phyloP scores from a whole-genome alignment of 192 early-diverging fungal species.

The Chytriomyces sp. region DNA sequence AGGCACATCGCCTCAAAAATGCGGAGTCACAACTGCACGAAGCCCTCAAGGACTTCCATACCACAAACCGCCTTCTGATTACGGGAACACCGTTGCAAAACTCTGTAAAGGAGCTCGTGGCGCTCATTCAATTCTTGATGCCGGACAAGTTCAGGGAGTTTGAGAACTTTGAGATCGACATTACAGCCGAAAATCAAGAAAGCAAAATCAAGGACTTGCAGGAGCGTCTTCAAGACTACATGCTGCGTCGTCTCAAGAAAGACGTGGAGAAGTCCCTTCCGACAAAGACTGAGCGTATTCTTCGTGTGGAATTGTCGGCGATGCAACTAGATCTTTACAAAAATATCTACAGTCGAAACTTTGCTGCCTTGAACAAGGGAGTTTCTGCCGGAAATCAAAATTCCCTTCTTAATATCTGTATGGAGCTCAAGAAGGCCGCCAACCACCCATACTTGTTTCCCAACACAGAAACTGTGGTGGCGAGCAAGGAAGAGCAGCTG shows the following conservation, averaged over 20 bases:
- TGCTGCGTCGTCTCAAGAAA: slow-evolving; percentile 95
- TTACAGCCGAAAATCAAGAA: slow-evolving; percentile 61
- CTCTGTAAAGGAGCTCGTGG: slow-evolving; percentile 89
- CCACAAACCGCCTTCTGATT: slow-evolving; percentile 88
- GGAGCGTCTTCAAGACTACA: slow-evolving; percentile 78
- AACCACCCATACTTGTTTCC: slow-evolving; percentile 89
- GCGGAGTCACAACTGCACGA: slow-evolving; percentile 92
- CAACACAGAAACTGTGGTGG: slow-evolving; percentile 43
- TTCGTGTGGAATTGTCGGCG: slow-evolving; percentile 89
- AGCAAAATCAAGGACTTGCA: slow-evolving; percentile 87
- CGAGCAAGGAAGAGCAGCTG: slow-evolving; percentile 71
- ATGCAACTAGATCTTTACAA: slow-evolving; percentile 94
- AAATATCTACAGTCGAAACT: slow-evolving; percentile 93
- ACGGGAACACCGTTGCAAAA: slow-evolving; percentile 99
- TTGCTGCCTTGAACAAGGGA: slow-evolving; percentile 78
- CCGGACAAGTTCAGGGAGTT: slow-evolving; percentile 76
- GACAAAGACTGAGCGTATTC: slow-evolving; percentile 92
- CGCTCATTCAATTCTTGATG: slow-evolving; percentile 91
- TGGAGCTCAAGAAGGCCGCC: slow-evolving; percentile 95
- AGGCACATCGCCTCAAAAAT: slow-evolving; percentile 98
- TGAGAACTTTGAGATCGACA: slow-evolving; percentile 76
- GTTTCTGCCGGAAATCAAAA: slow-evolving; percentile 51
- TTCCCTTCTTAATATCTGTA: slow-evolving; percentile 90
- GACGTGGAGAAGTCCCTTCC: slow-evolving; percentile 98
- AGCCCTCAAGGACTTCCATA: slow-evolving; percentile 83